Evolutionary conservation across 768 basidiomycete genomes (phyloP).

Genomic region (Rhizopogon rudus): DNA sequence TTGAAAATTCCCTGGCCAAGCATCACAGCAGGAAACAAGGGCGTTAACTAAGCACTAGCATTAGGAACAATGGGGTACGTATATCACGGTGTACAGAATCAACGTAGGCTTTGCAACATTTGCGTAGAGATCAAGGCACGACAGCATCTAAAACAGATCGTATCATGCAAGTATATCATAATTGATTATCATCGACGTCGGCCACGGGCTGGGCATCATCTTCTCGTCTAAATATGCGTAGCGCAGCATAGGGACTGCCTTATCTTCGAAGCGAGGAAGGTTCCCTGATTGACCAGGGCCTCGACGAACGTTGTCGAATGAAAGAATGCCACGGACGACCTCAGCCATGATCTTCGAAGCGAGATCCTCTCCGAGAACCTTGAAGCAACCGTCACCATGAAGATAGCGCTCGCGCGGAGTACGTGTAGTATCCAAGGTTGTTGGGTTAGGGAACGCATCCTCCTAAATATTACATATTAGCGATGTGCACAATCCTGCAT

Average conservation of each 20-base stretch:
- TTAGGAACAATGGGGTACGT: too few relatives aligned
- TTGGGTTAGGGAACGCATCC: conserved; percentile 47
- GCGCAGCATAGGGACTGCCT: conserved; percentile 40
- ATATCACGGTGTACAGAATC: too few relatives aligned
- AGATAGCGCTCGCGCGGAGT: conserved; percentile 40
- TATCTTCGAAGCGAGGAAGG: conserved; percentile 54
- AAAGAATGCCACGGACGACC: conserved; percentile 59
- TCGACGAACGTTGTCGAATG: conserved; percentile 52
- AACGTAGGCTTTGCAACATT: too few relatives aligned
- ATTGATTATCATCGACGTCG: conserved; percentile 58
- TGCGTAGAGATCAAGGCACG: too few relatives aligned
- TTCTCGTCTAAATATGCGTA: conserved; percentile 52
- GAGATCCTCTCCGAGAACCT: conserved; percentile 48
- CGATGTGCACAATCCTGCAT: not conserved
- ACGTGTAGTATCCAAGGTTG: conserved; percentile 39
- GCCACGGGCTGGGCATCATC: conserved; percentile 58
- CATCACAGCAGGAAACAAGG: too few relatives aligned
- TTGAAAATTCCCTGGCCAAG: too few relatives aligned
- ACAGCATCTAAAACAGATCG: not conserved
- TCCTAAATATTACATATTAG: conserved; percentile 29
- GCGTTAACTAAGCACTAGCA: too few relatives aligned
- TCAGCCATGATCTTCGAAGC: conserved; percentile 56
- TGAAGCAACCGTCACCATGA: conserved; percentile 43
- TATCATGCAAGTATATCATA: conserved; percentile 19
- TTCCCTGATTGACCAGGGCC: conserved; percentile 65